Evolutionary conservation across 306 rosid species (phyloP).

Genomic region (Biancaea sappan): DNA sequence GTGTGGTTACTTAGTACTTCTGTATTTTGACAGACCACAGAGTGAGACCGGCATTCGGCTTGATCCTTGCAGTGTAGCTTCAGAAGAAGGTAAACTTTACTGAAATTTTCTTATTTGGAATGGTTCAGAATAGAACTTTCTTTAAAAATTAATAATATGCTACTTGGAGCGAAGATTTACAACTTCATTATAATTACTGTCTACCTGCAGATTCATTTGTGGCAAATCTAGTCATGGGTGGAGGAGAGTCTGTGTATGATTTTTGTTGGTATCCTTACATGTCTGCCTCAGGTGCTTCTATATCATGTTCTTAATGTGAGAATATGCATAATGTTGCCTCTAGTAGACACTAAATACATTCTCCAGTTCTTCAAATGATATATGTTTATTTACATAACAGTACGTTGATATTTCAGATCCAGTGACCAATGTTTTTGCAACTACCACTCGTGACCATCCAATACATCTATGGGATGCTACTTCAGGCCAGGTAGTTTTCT

Average conservation of each 20-base stretch:
- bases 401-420: slow-evolving; percentile 59
- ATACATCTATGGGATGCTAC: slow-evolving; percentile 98
- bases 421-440: slow-evolving; percentile 85
- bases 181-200: slow-evolving; percentile 15
- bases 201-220: slow-evolving; percentile 68
- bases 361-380: background rate
- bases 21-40: slow-evolving; percentile 53
- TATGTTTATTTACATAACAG: background rate
- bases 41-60: slow-evolving; percentile 37
- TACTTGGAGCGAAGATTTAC: background rate
- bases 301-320: slow-evolving; percentile 1
- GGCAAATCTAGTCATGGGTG: slow-evolving; percentile 66
- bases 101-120: background rate
- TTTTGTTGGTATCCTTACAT: slow-evolving; percentile 98
- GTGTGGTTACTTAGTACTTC: background rate
- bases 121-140: background rate
- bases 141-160: background rate
- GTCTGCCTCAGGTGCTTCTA: slow-evolving; percentile 82
- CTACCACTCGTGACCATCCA: slow-evolving; percentile 89
- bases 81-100: slow-evolving; percentile 52
- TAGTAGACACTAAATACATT: background rate
- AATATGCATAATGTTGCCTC: background rate
- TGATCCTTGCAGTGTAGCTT: slow-evolving; percentile 38
- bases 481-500: slow-evolving; percentile 72
- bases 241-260: slow-evolving; percentile 92